Percentiles rank a stretch among this genome's conserved stretches.
Conservation (phyloP, 2,329 filamentous ascomycete genomes). For the Alternaria novae-zelandiae region DNA sequence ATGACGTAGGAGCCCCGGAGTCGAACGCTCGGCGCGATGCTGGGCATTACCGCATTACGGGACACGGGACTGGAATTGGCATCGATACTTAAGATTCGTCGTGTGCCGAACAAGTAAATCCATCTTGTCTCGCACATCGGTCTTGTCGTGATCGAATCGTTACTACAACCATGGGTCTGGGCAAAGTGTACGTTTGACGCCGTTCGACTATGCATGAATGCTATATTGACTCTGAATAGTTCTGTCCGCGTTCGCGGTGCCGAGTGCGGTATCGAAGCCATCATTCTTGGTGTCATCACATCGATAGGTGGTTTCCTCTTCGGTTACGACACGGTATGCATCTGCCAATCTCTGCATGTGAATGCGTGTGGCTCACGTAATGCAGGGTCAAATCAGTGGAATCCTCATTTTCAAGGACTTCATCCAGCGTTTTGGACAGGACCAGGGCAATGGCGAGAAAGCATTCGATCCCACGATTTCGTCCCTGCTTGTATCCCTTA, state of each 20-base stretch:
- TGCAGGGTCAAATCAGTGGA: conserved; percentile 43
- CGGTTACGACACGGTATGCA: conserved; percentile 64
- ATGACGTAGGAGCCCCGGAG: conserved; percentile 28
- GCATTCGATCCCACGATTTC: conserved; percentile 50
- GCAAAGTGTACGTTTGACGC: conserved; percentile 21
- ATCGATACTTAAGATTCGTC: conserved; percentile 23
- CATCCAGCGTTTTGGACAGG: conserved; percentile 61
- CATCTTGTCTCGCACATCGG: conserved; percentile 3
- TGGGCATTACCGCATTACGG: conserved; percentile 33
- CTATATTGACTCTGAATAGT: conserved; percentile 18
- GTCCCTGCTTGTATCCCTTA: conserved; percentile 50
- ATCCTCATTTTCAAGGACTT: conserved; percentile 59
- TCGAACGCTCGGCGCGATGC: conserved; percentile 26
- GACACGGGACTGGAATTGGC: conserved; percentile 14
- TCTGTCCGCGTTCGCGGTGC: conserved; percentile 40
- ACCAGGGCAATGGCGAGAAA: conserved; percentile 48
- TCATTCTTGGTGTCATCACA: conserved; percentile 63
- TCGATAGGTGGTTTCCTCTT: conserved; percentile 68
- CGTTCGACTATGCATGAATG: not conserved
- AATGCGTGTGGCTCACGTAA: not conserved
- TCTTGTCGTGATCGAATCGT: not conserved
- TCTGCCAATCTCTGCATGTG: not conserved
- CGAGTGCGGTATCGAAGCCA: conserved; percentile 44
- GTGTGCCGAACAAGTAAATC: conserved; percentile 3
- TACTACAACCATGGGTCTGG: conserved; percentile 32